phyloP scores from a whole-genome alignment of 2,329 filamentous ascomycete species.

The Pseudophaeomoniella oleicola region DNA sequence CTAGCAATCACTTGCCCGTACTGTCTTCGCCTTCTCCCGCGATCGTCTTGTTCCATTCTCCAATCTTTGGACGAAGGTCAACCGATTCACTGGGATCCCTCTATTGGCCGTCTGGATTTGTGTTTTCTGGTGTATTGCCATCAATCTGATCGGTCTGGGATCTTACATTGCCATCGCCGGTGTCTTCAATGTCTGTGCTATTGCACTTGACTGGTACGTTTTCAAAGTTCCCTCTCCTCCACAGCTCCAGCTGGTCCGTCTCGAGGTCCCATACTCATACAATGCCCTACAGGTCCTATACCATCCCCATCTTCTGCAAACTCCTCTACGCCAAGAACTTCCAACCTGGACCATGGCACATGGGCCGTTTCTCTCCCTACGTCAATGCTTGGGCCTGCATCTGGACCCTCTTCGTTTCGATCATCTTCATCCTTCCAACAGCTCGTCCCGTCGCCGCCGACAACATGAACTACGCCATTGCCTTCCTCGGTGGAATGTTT shows the following conservation, averaged over 20 bases:
- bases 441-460: conserved; percentile 29
- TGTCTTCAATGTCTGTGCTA: conserved; percentile 30
- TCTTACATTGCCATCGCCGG: conserved; percentile 33
- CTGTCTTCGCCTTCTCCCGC: conserved; percentile 41
- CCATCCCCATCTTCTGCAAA: conserved; percentile 42
- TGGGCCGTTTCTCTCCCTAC: conserved; percentile 26
- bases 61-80: conserved; percentile 34
- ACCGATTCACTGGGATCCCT: conserved; percentile 34
- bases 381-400: conserved; percentile 35
- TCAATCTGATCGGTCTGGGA: conserved; percentile 45
- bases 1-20: conserved; percentile 34
- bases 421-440: conserved; percentile 41
- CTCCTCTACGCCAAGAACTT: conserved; percentile 30
- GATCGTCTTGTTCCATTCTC: conserved; percentile 35
- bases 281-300: conserved; percentile 28
- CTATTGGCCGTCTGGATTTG: conserved; percentile 42
- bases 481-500: conserved; percentile 33
- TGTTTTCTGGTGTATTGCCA: conserved; percentile 37
- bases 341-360: conserved; percentile 36
- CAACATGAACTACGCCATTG: conserved; percentile 43
- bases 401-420: conserved; percentile 38
- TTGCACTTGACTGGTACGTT: conserved; percentile 27
- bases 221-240: not conserved
- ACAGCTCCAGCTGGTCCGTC: not conserved
- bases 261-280: not conserved